phyloP scores from a whole-genome alignment of 441 rosid species.

The Brassica hybrid region DNA sequence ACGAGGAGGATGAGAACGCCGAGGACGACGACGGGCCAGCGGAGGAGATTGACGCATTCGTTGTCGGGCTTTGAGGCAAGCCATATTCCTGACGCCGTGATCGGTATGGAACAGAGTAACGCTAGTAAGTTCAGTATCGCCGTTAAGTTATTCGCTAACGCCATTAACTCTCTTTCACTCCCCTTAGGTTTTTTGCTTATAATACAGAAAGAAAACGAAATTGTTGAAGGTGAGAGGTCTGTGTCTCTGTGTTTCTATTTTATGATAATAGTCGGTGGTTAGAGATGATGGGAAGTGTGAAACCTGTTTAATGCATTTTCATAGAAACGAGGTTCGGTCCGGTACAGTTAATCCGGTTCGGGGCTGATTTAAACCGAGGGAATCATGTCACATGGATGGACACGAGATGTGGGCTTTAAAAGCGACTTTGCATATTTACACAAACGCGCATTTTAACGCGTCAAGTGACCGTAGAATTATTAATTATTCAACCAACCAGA shows the following conservation, averaged over 20 bases:
- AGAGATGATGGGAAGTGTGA: conserved; percentile 35
- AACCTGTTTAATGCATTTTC: conserved; percentile 16
- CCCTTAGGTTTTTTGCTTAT: too few species aligned
- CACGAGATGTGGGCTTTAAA: neutral
- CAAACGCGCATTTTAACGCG: neutral
- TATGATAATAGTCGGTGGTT: conserved; percentile 26
- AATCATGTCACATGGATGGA: neutral
- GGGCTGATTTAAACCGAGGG: neutral
- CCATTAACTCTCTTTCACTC: conserved; percentile 50
- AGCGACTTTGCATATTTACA: neutral
- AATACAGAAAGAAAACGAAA: neutral
- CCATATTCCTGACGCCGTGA: conserved; percentile 89
- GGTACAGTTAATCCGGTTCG: neutral
- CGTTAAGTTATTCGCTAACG: conserved; percentile 80
- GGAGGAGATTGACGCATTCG: conserved; percentile 61
- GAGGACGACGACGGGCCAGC: conserved; percentile 71
- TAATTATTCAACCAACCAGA: too few species aligned
- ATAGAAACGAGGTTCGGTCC: conserved; percentile 5
- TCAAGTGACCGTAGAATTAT: neutral
- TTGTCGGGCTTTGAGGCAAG: conserved; percentile 79
- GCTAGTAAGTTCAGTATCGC: conserved; percentile 86
- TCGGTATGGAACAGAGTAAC: conserved; percentile 82
- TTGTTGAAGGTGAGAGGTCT: conserved; percentile 26
- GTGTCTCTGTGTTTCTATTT: conserved; percentile 14
- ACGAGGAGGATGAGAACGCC: conserved; percentile 70